Conservation (phyloP, 768 basidiomycete species). For the Russula sp. region DNA sequence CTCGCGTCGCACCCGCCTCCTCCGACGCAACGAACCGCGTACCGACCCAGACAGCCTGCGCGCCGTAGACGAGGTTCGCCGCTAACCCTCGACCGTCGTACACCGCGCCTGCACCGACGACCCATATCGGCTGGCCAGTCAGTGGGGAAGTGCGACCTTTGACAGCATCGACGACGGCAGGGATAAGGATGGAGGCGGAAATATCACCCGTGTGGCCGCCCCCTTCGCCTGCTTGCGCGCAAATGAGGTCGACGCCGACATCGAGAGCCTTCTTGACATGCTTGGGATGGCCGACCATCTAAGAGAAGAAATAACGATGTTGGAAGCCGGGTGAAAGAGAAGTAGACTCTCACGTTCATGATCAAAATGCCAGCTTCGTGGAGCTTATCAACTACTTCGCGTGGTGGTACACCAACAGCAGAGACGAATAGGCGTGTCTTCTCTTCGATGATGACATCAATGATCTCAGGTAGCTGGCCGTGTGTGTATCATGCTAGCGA, state of each 20-base stretch:
- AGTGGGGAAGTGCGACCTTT: constrained; percentile 74
- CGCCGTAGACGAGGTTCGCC: constrained; percentile 86
- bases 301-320: no score
- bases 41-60: constrained; percentile 72
- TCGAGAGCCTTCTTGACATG: constrained; percentile 79
- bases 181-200: constrained; percentile 82
- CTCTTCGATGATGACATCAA: constrained; percentile 92
- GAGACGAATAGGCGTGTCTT: constrained; percentile 86
- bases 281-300: constrained; percentile 93
- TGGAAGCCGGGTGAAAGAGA: neutral
- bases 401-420: constrained; percentile 84
- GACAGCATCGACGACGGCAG: constrained; percentile 83
- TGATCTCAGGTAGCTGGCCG: constrained; percentile 78
- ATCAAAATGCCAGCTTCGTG: constrained; percentile 82
- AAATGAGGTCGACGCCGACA: constrained; percentile 88
- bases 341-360: constrained; percentile 62
- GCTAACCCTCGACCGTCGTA: constrained; percentile 86
- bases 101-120: constrained; percentile 89
- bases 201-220: constrained; percentile 71
- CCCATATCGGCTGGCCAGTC: constrained; percentile 80
- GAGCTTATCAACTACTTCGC: constrained; percentile 71
- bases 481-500: constrained; percentile 79
- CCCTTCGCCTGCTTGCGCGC: constrained; percentile 91
- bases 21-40: constrained; percentile 78
- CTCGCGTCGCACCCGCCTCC: constrained; percentile 79